These are phyloP conservation scores for Schizochytrium sp. DNA, from an alignment of 108 stramenopile species.

Conservation along the genomic window DNA sequence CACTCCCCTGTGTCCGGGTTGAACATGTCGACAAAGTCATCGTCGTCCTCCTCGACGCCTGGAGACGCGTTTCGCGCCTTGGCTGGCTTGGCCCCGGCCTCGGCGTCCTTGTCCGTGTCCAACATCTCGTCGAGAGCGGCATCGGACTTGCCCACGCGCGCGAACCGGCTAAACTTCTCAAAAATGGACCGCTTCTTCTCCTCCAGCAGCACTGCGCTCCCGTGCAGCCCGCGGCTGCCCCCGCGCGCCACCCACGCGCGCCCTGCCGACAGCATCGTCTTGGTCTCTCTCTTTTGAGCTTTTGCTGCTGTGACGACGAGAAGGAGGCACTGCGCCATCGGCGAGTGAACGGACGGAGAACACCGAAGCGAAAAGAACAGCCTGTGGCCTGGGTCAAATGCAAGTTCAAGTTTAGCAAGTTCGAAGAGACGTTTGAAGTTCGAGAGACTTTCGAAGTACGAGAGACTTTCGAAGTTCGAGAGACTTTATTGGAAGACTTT, in stretches of 20 bases:
- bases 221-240: not conserved
- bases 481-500: too few relatives aligned
- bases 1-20: slow-evolving; percentile 15
- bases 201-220: not conserved
- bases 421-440: too few relatives aligned
- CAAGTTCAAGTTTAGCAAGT: too few relatives aligned
- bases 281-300: too few relatives aligned
- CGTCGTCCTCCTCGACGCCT: not conserved
- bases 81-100: not conserved
- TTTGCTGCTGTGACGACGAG: too few relatives aligned
- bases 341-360: too few relatives aligned
- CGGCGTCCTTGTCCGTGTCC: not conserved
- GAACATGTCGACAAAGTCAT: slow-evolving; percentile 5
- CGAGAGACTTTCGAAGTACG: too few relatives aligned
- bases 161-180: not conserved
- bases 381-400: too few relatives aligned
- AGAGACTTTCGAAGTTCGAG: too few relatives aligned
- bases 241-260: not conserved
- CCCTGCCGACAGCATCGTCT: too few relatives aligned
- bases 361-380: too few relatives aligned
- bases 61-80: not conserved
- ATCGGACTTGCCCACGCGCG: not conserved
- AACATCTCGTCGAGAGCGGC: not conserved
- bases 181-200: not conserved
- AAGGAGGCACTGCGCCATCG: too few relatives aligned